phyloP scores from a whole-genome alignment of 768 basidiomycete species.

The Termitomyces sp. region DNA sequence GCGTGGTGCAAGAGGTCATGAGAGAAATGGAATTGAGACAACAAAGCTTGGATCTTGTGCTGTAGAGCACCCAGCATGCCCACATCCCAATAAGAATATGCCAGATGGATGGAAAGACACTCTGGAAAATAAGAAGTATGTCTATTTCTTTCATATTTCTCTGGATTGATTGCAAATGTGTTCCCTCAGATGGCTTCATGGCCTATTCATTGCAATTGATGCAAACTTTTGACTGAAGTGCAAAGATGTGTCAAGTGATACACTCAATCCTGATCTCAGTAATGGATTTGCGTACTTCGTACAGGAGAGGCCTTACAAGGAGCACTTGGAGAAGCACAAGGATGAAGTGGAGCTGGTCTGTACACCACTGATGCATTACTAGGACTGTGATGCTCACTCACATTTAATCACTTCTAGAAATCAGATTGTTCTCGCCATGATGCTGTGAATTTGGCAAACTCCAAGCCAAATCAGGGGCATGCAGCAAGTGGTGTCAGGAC shows the following conservation, averaged over 20 bases:
- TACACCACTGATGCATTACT: too few relatives aligned
- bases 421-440: slow-evolving; percentile 27
- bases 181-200: slow-evolving; percentile 18
- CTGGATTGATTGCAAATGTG: too few relatives aligned
- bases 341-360: too few relatives aligned
- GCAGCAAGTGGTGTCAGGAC: too few relatives aligned
- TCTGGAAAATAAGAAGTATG: slow-evolving; percentile 9
- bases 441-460: slow-evolving; percentile 22
- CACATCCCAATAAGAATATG: slow-evolving; percentile 21
- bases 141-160: neutral
- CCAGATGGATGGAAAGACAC: slow-evolving; percentile 17
- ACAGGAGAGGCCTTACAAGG: too few relatives aligned
- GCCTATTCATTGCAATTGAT: slow-evolving; percentile 12
- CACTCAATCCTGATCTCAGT: neutral
- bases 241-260: neutral
- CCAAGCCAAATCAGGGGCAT: slow-evolving; percentile 7
- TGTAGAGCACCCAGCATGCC: slow-evolving; percentile 16
- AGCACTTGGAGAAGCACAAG: too few relatives aligned
- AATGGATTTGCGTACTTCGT: neutral
- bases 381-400: too few relatives aligned
- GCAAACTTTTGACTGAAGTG: neutral
- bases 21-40: slow-evolving; percentile 5
- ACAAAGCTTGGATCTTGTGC: slow-evolving; percentile 14
- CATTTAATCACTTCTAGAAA: too few relatives aligned
- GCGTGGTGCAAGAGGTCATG: slow-evolving; percentile 9